Base-by-base conservation (phyloP, 495 filamentous ascomycete genomes). In the Xylona heveae region DNA sequence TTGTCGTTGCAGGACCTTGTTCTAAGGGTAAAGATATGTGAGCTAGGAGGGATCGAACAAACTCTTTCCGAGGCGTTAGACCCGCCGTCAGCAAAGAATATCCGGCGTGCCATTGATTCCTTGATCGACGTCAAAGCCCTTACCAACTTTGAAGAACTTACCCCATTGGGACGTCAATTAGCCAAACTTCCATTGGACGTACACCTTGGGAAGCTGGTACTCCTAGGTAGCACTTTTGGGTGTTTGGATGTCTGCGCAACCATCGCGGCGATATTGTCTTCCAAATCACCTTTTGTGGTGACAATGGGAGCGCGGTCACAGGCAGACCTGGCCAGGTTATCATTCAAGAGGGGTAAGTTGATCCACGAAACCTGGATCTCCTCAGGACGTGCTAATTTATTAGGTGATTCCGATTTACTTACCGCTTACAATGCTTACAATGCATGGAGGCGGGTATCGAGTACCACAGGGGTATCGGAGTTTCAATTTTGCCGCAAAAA, bases 1-100 rank as follows among this genome's bases (percentile, higher is more conserved):
- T 62, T 97, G 4, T 93, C 83, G 0, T 54, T 97, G 6, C 85
- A 95, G 52, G 88, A 97, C 41, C 65, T 94, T 2, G 79, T 84
- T 6, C 73, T 97, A 39, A 72, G 88, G n/a, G 81, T 94, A 39
- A 97, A 97, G 54, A 88, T 90, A 22, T 97, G 83, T 55, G 88
- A 84, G 43, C 63, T 97, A 30, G 88, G 88, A 2, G 71, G 74
- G 29, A 84, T 95, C 31, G 85, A 93, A 43, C 65, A 82, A 38
- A 91, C 82, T 0, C 61, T 97, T 4, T 63, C 74, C n/a, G 68
- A 88, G 49, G 88, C 88, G 5, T 56, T 95, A 13, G 88, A 97
- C 47, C 76, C 85, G 0, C 88, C 88, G 0, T 80, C 73, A 2
- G 62, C 76, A 0, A 91, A 79, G 51, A 97, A 94, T 39, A 85